Evolutionary conservation across 1,284 basidiomycete genomes (phyloP), one percentile per base, ranked within the genome.

Genomic region (Moesziomyces globuligerus): DNA sequence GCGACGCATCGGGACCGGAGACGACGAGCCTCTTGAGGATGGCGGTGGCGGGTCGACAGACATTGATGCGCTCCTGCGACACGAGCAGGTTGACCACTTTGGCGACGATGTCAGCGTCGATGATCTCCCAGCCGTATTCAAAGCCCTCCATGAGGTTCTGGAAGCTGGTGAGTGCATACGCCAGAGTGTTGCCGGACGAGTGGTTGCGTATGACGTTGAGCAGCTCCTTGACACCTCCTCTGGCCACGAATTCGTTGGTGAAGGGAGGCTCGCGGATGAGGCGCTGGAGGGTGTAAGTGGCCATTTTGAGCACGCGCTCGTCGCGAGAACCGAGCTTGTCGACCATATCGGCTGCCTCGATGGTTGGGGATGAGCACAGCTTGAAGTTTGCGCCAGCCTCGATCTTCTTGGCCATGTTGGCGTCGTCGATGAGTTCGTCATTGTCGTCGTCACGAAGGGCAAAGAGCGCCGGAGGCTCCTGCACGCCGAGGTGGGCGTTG

Each of bases 1-100:
- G 62, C 26, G 75, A 67, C 21, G 72, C 64, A 24, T 69, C 24
- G 7, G 72, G 64, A 6, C 75, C 76, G 4, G 74, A 74, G 7
- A 80, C 54, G 23, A 94, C 91, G 18, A 94, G 87, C 73, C 90
- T 90, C 84, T 92, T 91, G 60, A 95, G 86, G 58, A 95, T 94
- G 41, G 91, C 90, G n/a, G 93, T 96, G 1, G 94, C 93, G 11
- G 94, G 94, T n/a, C 94, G 89, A 74, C 92, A 92, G 68, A 98
- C 91, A 72, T 98, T 98, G 85, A 94, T 79, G 23, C 77, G 60
- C 47, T 79, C 77, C 34, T 73, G 62, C 1, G 51, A 44, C 1
- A 64, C 89, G 37, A 96, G 86, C 62, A 94, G 90, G 70, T 89
- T 87, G 23, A 95, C 91, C 39, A 96, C 78, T 76, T 87, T 87